Evolutionary conservation across 2,329 filamentous ascomycete genomes (phyloP), one percentile per base, ranked within the genome.

Genomic region (Celoporthe dispersa): DNA sequence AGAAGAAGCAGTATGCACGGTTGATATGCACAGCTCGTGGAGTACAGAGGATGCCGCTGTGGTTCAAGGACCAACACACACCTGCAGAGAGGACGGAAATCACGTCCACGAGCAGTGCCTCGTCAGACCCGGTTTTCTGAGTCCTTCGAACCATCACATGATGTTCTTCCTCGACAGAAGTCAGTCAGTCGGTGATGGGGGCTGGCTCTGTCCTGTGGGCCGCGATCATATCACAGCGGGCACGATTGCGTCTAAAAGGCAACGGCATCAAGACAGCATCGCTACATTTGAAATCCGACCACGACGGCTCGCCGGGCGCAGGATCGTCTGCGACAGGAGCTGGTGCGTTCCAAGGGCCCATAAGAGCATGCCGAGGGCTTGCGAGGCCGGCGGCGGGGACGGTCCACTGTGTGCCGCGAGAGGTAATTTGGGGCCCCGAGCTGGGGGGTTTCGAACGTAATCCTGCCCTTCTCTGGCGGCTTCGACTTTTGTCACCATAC

Each of bases 281-380:
- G 22, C 60, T 63, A 63, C 60, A 63, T 63, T 63, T 63, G 60
- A 39, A 63, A 44, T 63, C 60, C 60, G 60, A 63, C 19, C 37
- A 37, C 12, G 37, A 28, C n/a, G 35, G 25, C 39, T 12, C 25
- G 35, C n/a, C 39, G 31, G 25, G 14, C n/a, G 28, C 14, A 57
- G 16, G 53, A 31, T 57, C 25, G 53, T 19, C 37, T 28, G 19
- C 60, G 19, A 7, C 2, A n/a, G 44, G 9, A 48, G 44, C 19
- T 48, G 60, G 31, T 44, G 35, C 33, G n/a, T 37, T 37, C 16
- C 25, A n/a, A 37, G n/a, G n/a, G 35, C 22, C n/a, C 37, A 39
- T 41, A 41, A 39, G n/a, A 63, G 35, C 37, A 37, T 28, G 60
- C 53, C 53, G 53, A 57, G 53, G 53, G 53, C 53, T 41, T 41